Percentiles rank a stretch among this genome's conserved stretches.
Conservation (phyloP, 345 rosid species). For the Camelina hispida region DNA sequence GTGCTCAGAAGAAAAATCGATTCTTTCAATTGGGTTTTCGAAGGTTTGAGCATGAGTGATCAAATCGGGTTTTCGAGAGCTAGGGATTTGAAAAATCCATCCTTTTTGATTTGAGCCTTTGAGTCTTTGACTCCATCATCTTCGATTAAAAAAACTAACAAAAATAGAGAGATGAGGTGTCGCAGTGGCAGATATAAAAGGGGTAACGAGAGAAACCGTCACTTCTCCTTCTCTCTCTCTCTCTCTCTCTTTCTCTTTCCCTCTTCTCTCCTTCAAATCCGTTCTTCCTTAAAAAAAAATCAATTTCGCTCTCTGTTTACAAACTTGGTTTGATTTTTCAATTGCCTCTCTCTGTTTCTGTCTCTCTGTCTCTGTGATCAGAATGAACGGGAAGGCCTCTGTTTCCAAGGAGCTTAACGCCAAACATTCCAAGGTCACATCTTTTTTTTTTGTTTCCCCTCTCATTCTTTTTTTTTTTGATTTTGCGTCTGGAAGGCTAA, state of each 20-base stretch:
- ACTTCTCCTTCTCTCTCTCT: constrained; percentile 26
- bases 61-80: constrained; percentile 45
- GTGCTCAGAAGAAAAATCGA: constrained; percentile 59
- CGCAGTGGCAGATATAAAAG: constrained; percentile 41
- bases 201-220: constrained; percentile 27
- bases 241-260: constrained; percentile 11
- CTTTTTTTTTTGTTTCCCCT: neutral
- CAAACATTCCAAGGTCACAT: constrained; percentile 68
- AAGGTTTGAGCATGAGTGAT: constrained; percentile 37
- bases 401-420: constrained; percentile 82
- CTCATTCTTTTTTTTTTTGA: neutral
- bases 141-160: constrained; percentile 26
- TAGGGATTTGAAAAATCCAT: constrained; percentile 52
- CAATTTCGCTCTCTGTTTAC: constrained; percentile 36
- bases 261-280: constrained; percentile 48
- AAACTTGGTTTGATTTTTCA: constrained; percentile 19
- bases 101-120: constrained; percentile 43
- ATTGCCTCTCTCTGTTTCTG: neutral
- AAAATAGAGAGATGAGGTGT: constrained; percentile 36
- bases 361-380: constrained; percentile 31
- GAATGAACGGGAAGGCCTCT: constrained; percentile 73
- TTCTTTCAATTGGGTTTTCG: constrained; percentile 69
- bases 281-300: constrained; percentile 39
- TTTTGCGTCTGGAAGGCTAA: neutral
- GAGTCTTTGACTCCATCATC: constrained; percentile 46